phyloP scores from a whole-genome alignment of 2,329 filamentous ascomycete species.

The Grosmannia serpens region DNA sequence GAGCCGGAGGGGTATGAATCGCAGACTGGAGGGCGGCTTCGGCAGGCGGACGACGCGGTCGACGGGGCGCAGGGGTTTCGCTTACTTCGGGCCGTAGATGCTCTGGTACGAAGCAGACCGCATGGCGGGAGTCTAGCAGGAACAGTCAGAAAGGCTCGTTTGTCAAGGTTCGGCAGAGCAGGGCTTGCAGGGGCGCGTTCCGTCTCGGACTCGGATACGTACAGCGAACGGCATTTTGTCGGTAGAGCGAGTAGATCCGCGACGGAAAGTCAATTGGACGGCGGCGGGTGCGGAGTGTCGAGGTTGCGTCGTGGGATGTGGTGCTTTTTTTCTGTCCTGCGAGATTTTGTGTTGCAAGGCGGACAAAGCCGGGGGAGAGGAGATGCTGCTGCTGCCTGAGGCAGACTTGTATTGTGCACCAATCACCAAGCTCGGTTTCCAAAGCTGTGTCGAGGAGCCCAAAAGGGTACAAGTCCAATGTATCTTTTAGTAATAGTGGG shows the following conservation, averaged over 20 bases:
- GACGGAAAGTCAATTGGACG: not conserved
- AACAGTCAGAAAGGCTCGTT: not conserved
- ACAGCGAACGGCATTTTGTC: slow-evolving; percentile 19
- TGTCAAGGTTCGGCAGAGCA: not conserved
- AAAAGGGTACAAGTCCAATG: not conserved
- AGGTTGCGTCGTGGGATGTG: not conserved
- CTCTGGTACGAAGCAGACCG: slow-evolving; percentile 41
- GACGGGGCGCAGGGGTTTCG: not conserved
- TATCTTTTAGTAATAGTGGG: slow-evolving; percentile 1
- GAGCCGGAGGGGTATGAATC: not conserved
- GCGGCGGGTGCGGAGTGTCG: not conserved
- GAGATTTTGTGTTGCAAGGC: slow-evolving; percentile 18
- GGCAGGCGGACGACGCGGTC: not conserved
- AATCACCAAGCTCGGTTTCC: slow-evolving; percentile 11
- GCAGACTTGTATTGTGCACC: slow-evolving; percentile 8
- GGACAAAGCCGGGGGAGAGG: slow-evolving; percentile 18
- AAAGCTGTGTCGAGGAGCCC: slow-evolving; percentile 4
- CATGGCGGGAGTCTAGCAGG: slow-evolving; percentile 33
- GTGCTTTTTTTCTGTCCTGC: slow-evolving; percentile 5
- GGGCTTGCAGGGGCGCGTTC: not conserved
- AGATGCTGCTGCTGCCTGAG: slow-evolving; percentile 15
- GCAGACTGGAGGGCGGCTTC: no score
- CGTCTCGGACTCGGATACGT: slow-evolving; percentile 8
- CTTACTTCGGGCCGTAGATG: slow-evolving; percentile 56
- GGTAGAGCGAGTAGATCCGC: not conserved